phyloP scores from a whole-genome alignment of 2,329 filamentous ascomycete genomes.

The Ciborinia camelliae region DNA sequence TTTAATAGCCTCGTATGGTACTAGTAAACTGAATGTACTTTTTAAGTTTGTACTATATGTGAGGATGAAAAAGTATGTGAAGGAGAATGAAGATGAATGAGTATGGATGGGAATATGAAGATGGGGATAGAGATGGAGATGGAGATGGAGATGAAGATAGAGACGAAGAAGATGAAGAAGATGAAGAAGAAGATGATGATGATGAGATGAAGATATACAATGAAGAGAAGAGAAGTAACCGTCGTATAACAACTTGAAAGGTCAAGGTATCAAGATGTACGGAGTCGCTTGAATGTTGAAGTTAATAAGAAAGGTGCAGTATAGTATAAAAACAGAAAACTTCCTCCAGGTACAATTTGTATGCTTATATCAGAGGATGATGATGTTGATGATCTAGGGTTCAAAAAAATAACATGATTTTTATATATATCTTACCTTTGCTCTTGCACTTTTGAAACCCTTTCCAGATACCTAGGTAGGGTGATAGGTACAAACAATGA shows the following conservation, averaged over 20 bases:
- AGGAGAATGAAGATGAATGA: not conserved
- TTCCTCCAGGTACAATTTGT: too few species aligned
- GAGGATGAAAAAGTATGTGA: not conserved
- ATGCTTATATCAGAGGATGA: too few species aligned
- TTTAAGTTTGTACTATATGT: not conserved
- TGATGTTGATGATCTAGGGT: not conserved
- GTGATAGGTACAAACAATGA: too few species aligned
- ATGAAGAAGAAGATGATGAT: not conserved
- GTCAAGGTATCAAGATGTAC: not conserved
- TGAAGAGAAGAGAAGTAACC: not conserved
- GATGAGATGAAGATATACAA: not conserved
- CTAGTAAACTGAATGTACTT: not conserved
- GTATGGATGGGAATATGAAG: not conserved
- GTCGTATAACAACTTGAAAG: not conserved
- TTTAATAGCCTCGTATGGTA: constrained; percentile 4
- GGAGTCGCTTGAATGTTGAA: not conserved
- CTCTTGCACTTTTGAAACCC: not conserved
- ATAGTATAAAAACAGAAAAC: not conserved
- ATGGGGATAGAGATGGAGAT: not conserved
- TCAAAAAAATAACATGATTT: constrained; percentile 3
- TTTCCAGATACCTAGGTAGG: too few species aligned
- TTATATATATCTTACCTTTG: constrained; percentile 3
- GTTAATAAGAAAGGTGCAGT: not conserved
- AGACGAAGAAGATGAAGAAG: not conserved
- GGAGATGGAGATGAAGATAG: not conserved